Percentiles rank a stretch among this genome's conserved stretches.
phyloP scores from a whole-genome alignment of 1,139 yeast genomes.

The Debaryomyces robertsiae region DNA sequence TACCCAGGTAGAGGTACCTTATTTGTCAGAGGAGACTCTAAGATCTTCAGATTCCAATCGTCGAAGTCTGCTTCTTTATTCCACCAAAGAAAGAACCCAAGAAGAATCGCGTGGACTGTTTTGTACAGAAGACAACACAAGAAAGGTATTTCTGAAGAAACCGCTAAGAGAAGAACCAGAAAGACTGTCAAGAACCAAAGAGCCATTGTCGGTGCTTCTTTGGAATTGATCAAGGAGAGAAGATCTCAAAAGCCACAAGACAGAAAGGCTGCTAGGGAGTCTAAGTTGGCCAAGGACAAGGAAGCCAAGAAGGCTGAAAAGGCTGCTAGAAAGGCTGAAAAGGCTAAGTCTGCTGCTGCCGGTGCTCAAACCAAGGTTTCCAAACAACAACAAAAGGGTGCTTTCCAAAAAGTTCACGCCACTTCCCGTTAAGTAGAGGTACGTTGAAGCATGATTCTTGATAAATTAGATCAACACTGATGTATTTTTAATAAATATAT shows the following conservation, averaged over 20 bases:
- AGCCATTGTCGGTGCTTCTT: conserved; percentile 99
- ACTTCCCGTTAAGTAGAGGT: conserved; percentile 78
- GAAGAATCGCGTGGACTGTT: conserved; percentile 99
- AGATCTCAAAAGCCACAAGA: conserved; percentile 94
- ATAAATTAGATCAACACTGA: conserved; percentile 11
- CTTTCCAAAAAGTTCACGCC: conserved; percentile 94
- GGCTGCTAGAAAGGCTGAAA: conserved; percentile 93
- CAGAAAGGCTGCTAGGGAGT: conserved; percentile 97
- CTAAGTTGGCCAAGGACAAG: conserved; percentile 87
- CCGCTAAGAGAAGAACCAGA: conserved; percentile 95
- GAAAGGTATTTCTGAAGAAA: conserved; percentile 99
- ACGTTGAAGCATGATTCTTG: conserved; percentile 3
- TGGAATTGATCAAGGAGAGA: conserved; percentile 97
- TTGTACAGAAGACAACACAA: conserved; percentile 99
- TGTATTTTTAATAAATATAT: conserved; percentile 13
- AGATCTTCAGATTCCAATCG: conserved; percentile 98
- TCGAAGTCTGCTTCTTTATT: conserved; percentile 97
- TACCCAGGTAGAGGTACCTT: conserved; percentile 99
- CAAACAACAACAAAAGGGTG: conserved; percentile 89
- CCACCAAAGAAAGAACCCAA: conserved; percentile 99
- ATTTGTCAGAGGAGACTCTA: conserved; percentile 99
- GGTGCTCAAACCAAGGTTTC: conserved; percentile 66
- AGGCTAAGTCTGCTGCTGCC: conserved; percentile 82
- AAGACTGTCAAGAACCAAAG: conserved; percentile 98
- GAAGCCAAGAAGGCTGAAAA: conserved; percentile 94